Percentiles rank a stretch among this genome's conserved stretches.
Evolutionary conservation across 192 early-diverging fungal genomes (phyloP).

Genomic region (Backusella morwellensis): DNA sequence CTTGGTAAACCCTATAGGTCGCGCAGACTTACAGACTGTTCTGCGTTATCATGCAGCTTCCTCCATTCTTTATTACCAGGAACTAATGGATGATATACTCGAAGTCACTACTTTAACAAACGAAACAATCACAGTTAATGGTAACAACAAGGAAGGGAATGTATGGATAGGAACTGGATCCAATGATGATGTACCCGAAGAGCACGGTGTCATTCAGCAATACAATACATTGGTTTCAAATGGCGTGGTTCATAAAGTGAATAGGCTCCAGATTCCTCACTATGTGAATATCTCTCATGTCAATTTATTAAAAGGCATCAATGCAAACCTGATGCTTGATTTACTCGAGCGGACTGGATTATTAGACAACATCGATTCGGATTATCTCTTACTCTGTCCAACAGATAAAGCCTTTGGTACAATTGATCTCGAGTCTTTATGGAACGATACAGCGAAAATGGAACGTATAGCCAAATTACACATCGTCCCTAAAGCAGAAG

Average conservation of each 20-base stretch:
- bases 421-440: conserved; percentile 30
- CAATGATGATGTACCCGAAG: not conserved
- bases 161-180: not conserved
- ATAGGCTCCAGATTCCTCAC: conserved; percentile 41
- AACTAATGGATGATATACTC: conserved; percentile 23
- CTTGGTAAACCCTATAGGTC: conserved; percentile 41
- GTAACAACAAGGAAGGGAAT: conserved; percentile 6
- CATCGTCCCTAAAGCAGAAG: conserved; percentile 49
- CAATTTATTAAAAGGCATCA: conserved; percentile 43
- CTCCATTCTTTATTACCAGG: conserved; percentile 36
- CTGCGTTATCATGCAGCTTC: conserved; percentile 52
- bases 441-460: conserved; percentile 40
- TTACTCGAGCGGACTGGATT: conserved; percentile 41
- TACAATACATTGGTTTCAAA: conserved; percentile 42
- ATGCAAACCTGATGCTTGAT: conserved; percentile 37
- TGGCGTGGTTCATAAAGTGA: conserved; percentile 50
- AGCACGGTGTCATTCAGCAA: conserved; percentile 6
- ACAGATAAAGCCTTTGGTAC: conserved; percentile 51
- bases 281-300: conserved; percentile 38
- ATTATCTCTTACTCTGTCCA: conserved; percentile 48
- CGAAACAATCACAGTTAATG: conserved; percentile 33
- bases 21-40: conserved; percentile 32
- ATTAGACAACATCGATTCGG: conserved; percentile 22
- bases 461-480: conserved; percentile 58
- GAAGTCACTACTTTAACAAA: conserved; percentile 40